Percentiles rank a stretch among this genome's conserved stretches.
phyloP scores from a whole-genome alignment of 192 early-diverging fungal species.

The Geranomyces michiganensis region DNA sequence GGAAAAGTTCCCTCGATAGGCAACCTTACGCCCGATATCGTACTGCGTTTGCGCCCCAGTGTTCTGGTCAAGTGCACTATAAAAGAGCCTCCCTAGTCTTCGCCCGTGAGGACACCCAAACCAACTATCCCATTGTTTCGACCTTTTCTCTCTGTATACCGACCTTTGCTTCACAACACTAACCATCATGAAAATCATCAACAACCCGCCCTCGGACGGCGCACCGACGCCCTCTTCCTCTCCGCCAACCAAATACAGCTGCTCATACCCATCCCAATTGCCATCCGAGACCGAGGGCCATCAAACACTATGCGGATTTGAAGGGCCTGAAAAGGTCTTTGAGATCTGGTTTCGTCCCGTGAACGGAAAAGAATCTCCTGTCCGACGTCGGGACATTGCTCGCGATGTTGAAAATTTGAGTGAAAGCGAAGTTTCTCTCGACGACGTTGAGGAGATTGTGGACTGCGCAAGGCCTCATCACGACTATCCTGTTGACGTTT shows the following conservation, averaged over 20 bases:
- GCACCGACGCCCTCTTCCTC: not conserved
- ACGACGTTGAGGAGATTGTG: constrained; percentile 23
- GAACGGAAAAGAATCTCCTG: constrained; percentile 43
- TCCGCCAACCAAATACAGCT: constrained; percentile 21
- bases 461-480: constrained; percentile 42
- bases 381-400: constrained; percentile 13
- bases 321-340: constrained; percentile 97
- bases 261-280: constrained; percentile 26
- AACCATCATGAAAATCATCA: constrained; percentile 26
- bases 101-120: not conserved
- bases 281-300: constrained; percentile 33
- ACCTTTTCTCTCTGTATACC: not conserved
- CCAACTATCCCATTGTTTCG: not conserved
- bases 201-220: constrained; percentile 11
- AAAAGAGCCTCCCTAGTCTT: constrained; percentile 33
- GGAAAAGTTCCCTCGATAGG: constrained; percentile 37
- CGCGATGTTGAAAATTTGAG: constrained; percentile 19
- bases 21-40: constrained; percentile 17
- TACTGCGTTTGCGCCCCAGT: constrained; percentile 16
- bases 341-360: constrained; percentile 92
- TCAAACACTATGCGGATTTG: constrained; percentile 70
- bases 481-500: constrained; percentile 26
- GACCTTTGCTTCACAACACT: not conserved
- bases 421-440: constrained; percentile 9
- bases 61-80: constrained; percentile 22